Evolutionary conservation across 2,329 filamentous ascomycete species (phyloP).

Genomic region (Trichoderma sp.): DNA sequence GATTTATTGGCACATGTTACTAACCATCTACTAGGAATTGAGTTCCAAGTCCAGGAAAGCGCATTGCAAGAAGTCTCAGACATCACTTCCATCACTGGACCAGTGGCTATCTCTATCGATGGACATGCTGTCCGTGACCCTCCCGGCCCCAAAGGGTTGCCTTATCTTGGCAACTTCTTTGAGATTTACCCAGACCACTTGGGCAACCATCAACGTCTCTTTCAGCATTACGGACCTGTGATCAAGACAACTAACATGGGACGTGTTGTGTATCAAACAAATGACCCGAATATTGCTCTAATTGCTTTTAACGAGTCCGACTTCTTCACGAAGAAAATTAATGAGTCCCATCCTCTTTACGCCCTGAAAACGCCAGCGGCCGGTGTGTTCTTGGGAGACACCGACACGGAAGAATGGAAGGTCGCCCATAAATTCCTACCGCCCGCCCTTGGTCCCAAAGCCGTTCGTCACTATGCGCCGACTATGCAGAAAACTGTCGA

Average conservation of each 20-base stretch:
- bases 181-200: conserved; percentile 58
- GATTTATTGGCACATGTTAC: background rate
- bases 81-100: conserved; percentile 33
- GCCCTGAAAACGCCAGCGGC: conserved; percentile 43
- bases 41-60: background rate
- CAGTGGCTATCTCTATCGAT: conserved; percentile 47
- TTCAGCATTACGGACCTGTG: conserved; percentile 51
- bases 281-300: conserved; percentile 46
- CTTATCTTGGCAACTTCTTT: conserved; percentile 53
- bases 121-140: conserved; percentile 48
- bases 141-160: conserved; percentile 49
- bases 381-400: conserved; percentile 50
- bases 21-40: background rate
- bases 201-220: conserved; percentile 55
- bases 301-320: conserved; percentile 49
- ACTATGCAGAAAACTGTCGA: conserved; percentile 57
- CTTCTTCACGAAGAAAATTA: conserved; percentile 54
- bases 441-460: conserved; percentile 57
- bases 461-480: conserved; percentile 59
- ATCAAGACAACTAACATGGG: conserved; percentile 54
- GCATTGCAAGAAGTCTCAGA: conserved; percentile 30
- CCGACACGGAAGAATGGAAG: conserved; percentile 49
- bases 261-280: conserved; percentile 48
- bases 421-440: conserved; percentile 61
- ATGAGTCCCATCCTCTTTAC: conserved; percentile 47